These are phyloP conservation scores for Mytilinidion resinicola DNA, from an alignment of 495 filamentous ascomycete species.

Conservation along the genomic window DNA sequence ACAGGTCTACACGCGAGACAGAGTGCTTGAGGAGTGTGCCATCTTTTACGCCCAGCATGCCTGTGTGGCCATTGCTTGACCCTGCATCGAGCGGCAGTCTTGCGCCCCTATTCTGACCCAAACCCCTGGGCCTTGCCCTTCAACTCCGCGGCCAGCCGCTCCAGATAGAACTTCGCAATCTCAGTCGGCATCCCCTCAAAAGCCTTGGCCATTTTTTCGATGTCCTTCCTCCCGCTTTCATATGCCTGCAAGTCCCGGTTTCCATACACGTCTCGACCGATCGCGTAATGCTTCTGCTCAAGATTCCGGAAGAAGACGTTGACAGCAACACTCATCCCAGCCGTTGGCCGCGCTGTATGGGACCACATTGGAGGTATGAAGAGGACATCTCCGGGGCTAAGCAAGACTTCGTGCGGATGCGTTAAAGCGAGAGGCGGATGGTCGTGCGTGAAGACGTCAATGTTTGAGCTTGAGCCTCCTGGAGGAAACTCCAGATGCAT, in stretches of 20 bases:
- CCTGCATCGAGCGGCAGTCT: too few species aligned
- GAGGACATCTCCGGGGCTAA: slow-evolving; percentile 67
- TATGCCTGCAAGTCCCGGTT: slow-evolving; percentile 81
- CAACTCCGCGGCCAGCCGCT: slow-evolving; percentile 68
- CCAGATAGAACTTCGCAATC: slow-evolving; percentile 66
- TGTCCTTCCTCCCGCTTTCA: slow-evolving; percentile 68
- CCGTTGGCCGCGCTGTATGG: slow-evolving; percentile 65
- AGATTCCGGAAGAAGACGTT: slow-evolving; percentile 82
- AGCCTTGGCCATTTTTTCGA: slow-evolving; percentile 58
- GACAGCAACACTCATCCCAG: slow-evolving; percentile 62
- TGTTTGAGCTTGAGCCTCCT: slow-evolving; percentile 70
- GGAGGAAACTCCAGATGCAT: slow-evolving; percentile 60
- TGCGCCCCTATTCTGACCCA: background rate
- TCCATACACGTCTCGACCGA: slow-evolving; percentile 78
- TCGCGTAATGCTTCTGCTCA: slow-evolving; percentile 55
- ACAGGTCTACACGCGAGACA: too few species aligned
- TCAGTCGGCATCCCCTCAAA: slow-evolving; percentile 63
- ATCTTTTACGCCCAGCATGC: too few species aligned
- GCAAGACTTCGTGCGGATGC: slow-evolving; percentile 58
- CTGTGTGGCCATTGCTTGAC: too few species aligned
- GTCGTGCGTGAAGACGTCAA: slow-evolving; percentile 57
- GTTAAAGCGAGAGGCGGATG: slow-evolving; percentile 46
- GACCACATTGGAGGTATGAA: slow-evolving; percentile 79
- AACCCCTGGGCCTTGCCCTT: slow-evolving; percentile 24
- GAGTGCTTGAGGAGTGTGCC: too few species aligned